These are phyloP conservation scores for Trichoderma brevicompactum DNA, from an alignment of 2,329 filamentous ascomycete species.

Conservation along the genomic window DNA sequence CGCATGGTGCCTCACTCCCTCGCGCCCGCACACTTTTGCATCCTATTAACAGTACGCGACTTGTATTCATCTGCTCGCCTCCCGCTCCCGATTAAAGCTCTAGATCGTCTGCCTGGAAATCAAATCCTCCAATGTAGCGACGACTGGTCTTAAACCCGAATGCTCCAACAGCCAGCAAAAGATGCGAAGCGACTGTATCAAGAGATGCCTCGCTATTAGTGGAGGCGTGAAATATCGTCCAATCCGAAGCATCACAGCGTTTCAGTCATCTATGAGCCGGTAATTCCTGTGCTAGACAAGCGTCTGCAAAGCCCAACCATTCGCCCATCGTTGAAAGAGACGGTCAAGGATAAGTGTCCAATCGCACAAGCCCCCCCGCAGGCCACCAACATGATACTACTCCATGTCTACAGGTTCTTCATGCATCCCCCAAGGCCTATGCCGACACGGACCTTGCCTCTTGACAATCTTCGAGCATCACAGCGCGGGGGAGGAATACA, in stretches of 20 bases:
- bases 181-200: too few relatives aligned
- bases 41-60: background rate
- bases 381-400: background rate
- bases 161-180: too few relatives aligned
- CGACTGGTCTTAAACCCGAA: background rate
- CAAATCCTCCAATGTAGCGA: background rate
- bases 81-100: too few relatives aligned
- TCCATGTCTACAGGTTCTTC: too few relatives aligned
- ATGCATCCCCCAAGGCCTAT: background rate
- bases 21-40: background rate
- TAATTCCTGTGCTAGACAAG: constrained; percentile 5
- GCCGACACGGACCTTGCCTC: background rate
- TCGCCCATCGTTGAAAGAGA: constrained; percentile 15
- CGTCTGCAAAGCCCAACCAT: constrained; percentile 12
- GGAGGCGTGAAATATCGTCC: constrained; percentile 8
- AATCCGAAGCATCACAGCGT: constrained; percentile 6
- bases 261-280: constrained; percentile 4
- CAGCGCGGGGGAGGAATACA: too few relatives aligned
- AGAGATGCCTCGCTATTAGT: background rate
- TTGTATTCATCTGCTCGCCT: background rate
- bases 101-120: background rate
- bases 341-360: constrained; percentile 19
- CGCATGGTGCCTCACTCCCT: constrained; percentile 1
- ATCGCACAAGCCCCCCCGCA: constrained; percentile 16
- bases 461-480: background rate